A percentile compares a stretch with the other conserved stretches of the same genome.
Conservation (phyloP, 805 yeast genomes). For the Candida stauntonica region DNA sequence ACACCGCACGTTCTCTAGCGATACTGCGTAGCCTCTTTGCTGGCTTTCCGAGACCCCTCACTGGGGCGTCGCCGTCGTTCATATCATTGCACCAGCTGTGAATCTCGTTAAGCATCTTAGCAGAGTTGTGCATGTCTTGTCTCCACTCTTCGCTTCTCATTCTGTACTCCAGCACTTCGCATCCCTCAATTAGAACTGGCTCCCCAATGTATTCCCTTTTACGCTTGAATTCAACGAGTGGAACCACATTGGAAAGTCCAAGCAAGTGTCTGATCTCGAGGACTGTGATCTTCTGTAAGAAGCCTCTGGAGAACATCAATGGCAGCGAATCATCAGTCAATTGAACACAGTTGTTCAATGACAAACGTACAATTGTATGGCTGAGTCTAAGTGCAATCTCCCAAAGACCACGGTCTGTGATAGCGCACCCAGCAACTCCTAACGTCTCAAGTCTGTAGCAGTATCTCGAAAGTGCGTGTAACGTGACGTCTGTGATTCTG, state of each 20-base stretch:
- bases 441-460: slow-evolving; percentile 53
- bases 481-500: slow-evolving; percentile 64
- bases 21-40: too few relatives aligned
- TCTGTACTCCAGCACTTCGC: slow-evolving; percentile 60
- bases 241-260: slow-evolving; percentile 52
- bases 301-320: slow-evolving; percentile 37
- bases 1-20: too few relatives aligned
- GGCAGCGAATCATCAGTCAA: slow-evolving; percentile 60
- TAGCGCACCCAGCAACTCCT: slow-evolving; percentile 85
- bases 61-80: slow-evolving; percentile 35
- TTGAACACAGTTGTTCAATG: slow-evolving; percentile 66
- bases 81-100: slow-evolving; percentile 54
- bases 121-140: slow-evolving; percentile 53
- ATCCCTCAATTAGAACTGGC: slow-evolving; percentile 64
- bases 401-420: slow-evolving; percentile 78
- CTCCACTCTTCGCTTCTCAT: slow-evolving; percentile 57
- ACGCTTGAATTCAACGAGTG: slow-evolving; percentile 63
- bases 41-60: too few relatives aligned
- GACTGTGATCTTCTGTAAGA: slow-evolving; percentile 59
- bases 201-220: slow-evolving; percentile 30
- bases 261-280: slow-evolving; percentile 68
- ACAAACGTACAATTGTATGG: slow-evolving; percentile 52
- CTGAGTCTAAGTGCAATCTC: slow-evolving; percentile 60
- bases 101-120: slow-evolving; percentile 57
- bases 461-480: slow-evolving; percentile 46